Evolutionary conservation across 768 basidiomycete species (phyloP).

Genomic region (Megacollybia marginata): DNA sequence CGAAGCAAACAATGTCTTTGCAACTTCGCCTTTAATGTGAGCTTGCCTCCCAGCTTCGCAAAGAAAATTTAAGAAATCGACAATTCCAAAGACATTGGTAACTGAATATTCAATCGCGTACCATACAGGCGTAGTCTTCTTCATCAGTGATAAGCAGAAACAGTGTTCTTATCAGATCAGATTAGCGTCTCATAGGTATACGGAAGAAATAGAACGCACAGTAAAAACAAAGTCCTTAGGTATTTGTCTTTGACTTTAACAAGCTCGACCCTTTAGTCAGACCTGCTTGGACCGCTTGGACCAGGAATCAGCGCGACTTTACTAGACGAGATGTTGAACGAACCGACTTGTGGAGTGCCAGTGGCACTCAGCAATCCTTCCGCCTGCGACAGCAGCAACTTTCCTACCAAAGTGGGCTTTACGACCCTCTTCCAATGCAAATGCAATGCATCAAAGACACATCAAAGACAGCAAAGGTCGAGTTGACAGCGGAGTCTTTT

Average conservation of each 20-base stretch:
- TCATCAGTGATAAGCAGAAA: slow-evolving; percentile 26
- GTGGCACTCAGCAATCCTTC: slow-evolving; percentile 20
- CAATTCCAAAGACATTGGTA: slow-evolving; percentile 26
- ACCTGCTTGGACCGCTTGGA: slow-evolving; percentile 12
- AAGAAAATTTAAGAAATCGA: slow-evolving; percentile 37
- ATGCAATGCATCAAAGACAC: too few relatives aligned
- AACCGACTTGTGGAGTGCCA: slow-evolving; percentile 18
- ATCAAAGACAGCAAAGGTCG: slow-evolving; percentile 26
- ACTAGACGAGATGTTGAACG: slow-evolving; percentile 22
- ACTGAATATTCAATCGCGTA: slow-evolving; percentile 31
- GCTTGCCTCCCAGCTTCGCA: slow-evolving; percentile 21
- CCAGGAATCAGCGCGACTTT: slow-evolving; percentile 12
- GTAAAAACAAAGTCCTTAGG: slow-evolving; percentile 26
- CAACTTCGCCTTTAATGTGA: slow-evolving; percentile 27
- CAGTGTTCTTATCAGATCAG: slow-evolving; percentile 16
- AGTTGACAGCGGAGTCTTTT: slow-evolving; percentile 10
- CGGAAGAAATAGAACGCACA: slow-evolving; percentile 14
- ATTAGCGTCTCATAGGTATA: not conserved
- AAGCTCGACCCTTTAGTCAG: slow-evolving; percentile 20
- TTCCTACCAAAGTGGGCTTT: slow-evolving; percentile 26
- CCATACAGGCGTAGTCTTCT: slow-evolving; percentile 28
- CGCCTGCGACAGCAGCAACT: slow-evolving; percentile 27
- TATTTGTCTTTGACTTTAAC: slow-evolving; percentile 28
- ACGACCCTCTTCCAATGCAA: slow-evolving; percentile 24
- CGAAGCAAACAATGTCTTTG: slow-evolving; percentile 23